Evolutionary conservation across 2,329 filamentous ascomycete genomes (phyloP).

Genomic region (Rhytidhysteron rufulum): DNA sequence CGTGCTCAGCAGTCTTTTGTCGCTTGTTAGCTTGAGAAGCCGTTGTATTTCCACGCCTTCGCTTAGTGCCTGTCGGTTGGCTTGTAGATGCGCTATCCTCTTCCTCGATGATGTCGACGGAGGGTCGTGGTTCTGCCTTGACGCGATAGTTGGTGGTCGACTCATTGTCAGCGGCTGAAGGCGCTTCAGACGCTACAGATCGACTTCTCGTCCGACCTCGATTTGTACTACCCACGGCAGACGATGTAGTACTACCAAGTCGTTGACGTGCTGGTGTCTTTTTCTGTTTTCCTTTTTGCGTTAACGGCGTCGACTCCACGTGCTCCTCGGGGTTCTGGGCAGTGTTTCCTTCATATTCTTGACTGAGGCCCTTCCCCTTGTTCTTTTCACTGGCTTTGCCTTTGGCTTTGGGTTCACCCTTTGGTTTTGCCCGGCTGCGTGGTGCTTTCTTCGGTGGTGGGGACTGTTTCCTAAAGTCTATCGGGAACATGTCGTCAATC

Average conservation of each 20-base stretch:
- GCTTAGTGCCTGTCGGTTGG: constrained; percentile 23
- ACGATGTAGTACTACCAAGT: constrained; percentile 44
- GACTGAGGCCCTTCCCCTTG: constrained; percentile 8
- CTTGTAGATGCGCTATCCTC: constrained; percentile 25
- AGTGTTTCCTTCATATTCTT: constrained; percentile 1
- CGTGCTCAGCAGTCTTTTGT: constrained; percentile 34
- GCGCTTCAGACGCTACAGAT: constrained; percentile 43
- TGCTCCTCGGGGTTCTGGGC: constrained; percentile 21
- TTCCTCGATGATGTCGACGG: constrained; percentile 40
- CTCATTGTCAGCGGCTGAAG: constrained; percentile 38
- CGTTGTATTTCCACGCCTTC: constrained; percentile 21
- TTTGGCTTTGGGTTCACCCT: constrained; percentile 1
- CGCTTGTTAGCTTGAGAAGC: constrained; percentile 32
- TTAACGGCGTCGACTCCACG: constrained; percentile 21
- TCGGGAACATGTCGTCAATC: constrained; percentile 23
- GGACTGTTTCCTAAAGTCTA: constrained; percentile 9
- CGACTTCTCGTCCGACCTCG: constrained; percentile 46
- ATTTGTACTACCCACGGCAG: constrained; percentile 41
- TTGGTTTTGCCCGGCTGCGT: constrained; percentile 21
- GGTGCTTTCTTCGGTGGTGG: constrained; percentile 19
- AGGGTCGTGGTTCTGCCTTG: constrained; percentile 47
- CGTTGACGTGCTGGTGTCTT: constrained; percentile 24
- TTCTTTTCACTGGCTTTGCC: constrained; percentile 20
- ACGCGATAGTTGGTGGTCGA: constrained; percentile 36
- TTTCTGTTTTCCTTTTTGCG: constrained; percentile 27